Base-by-base conservation (phyloP, 1,139 yeast species). In the Nematodospora anomalae region DNA sequence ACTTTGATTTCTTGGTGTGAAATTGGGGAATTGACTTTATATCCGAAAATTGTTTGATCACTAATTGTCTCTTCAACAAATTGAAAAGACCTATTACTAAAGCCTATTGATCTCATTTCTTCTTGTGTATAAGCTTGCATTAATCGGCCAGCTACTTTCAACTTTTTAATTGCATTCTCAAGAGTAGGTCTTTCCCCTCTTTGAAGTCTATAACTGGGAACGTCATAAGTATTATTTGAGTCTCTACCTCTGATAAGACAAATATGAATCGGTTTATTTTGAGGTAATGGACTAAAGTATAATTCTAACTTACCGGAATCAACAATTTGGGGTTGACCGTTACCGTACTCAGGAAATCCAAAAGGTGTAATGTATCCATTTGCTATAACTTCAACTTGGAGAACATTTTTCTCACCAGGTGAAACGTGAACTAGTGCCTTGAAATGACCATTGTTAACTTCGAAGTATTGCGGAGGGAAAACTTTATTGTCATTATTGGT, bases 111-210 rank as follows among this genome's bases (percentile, higher is more conserved):
- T 40, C 80, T 62, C 96, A 92, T 88, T 55, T 90, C 97, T 49
- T 92, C 97, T 48, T 82, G 83, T 1, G 97, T 90, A 56, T 79
- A 90, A 1, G 97, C 96, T 52, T 88, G 90, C 96, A 89, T 88
- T 58, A 92, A 58, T 51, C 96, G 71, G 3, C 87, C 96, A 6
- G 90, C 97, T 43, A 88, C 77, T 50, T 95, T 79, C 47, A 92
- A 58, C 56, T 87, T 89, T 46, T 71, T 69, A 15, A 87, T 65
- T 0, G 97, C 97, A n/a, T 80, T 60, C 12, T 82, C 83, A 16
- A 90, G 54, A n/a, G 72, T 77, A 43, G 88, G 82, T 1, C 80
- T 81, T 49, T 87, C 95, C 0, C 74, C 74, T 27, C 71, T 59
- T 27, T 63, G 58, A 16, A 60, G 47, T 44, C 78, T 77, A 39